A percentile compares a stretch with the other conserved stretches of the same genome.
Evolutionary conservation across 768 basidiomycete species (phyloP).

Genomic region (Pulveroboletus sp.): DNA sequence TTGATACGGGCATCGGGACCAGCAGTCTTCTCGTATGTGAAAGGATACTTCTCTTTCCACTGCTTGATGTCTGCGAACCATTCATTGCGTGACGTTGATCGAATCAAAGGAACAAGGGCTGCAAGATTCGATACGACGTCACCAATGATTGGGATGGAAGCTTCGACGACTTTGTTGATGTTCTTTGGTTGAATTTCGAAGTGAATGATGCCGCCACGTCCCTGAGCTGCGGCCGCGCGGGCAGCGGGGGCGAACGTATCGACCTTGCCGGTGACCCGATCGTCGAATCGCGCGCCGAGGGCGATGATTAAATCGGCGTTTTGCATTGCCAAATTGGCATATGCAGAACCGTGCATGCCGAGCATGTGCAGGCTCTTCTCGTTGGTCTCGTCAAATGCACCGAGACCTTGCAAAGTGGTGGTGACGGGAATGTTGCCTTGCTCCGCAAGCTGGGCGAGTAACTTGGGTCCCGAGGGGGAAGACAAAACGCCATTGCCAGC

Average conservation of each 20-base stretch:
- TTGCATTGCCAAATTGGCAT: constrained; percentile 98
- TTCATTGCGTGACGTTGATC: constrained; percentile 53
- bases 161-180: constrained; percentile 97
- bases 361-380: constrained; percentile 92
- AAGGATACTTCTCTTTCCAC: constrained; percentile 90
- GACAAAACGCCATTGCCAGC: constrained; percentile 89
- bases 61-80: constrained; percentile 82
- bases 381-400: constrained; percentile 90
- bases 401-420: constrained; percentile 93
- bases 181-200: constrained; percentile 99
- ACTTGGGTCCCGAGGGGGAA: constrained; percentile 73
- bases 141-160: constrained; percentile 88
- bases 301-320: constrained; percentile 97
- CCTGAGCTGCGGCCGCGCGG: constrained; percentile 74
- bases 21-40: constrained; percentile 69
- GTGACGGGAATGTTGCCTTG: constrained; percentile 95
- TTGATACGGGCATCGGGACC: constrained; percentile 70
- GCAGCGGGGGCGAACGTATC: constrained; percentile 90
- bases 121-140: constrained; percentile 86
- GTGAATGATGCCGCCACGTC: constrained; percentile 96
- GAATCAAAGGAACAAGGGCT: constrained; percentile 76
- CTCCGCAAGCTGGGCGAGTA: constrained; percentile 74
- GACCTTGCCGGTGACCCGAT: constrained; percentile 93
- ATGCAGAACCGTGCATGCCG: constrained; percentile 97
- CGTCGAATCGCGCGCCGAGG: constrained; percentile 94